Percentiles rank a stretch among this genome's conserved stretches.
Conservation (phyloP, 2,329 filamentous ascomycete genomes). For the Arthrobotrys sinensis region DNA sequence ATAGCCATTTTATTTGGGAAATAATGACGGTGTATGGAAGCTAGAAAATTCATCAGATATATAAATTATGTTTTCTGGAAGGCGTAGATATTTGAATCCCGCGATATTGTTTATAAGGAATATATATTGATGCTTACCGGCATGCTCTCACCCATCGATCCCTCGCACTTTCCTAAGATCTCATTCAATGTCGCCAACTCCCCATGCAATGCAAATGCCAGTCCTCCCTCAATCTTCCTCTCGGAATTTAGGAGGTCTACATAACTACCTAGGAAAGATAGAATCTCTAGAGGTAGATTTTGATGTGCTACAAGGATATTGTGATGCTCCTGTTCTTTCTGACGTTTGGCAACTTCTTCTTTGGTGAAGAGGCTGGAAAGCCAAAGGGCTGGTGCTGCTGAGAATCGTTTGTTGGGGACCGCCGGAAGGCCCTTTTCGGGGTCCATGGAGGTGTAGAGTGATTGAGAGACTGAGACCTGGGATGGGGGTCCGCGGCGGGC, state of each 20-base stretch:
- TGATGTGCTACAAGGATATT: slow-evolving; percentile 50
- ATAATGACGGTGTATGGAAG: slow-evolving; percentile 86
- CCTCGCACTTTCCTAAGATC: slow-evolving; percentile 55
- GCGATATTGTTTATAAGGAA: background rate
- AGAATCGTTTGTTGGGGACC: slow-evolving; percentile 36
- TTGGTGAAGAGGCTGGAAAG: slow-evolving; percentile 32
- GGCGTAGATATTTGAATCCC: background rate
- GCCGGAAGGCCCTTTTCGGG: slow-evolving; percentile 59
- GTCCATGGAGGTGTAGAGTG: slow-evolving; percentile 51
- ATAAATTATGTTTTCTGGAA: too few relatives aligned
- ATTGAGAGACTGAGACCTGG: slow-evolving; percentile 53
- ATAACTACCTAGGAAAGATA: slow-evolving; percentile 60
- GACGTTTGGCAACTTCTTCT: slow-evolving; percentile 16
- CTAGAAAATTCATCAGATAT: slow-evolving; percentile 13
- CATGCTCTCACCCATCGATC: slow-evolving; percentile 45
- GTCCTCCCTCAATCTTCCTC: slow-evolving; percentile 46
- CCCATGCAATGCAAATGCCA: slow-evolving; percentile 33
- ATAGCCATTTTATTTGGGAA: slow-evolving; percentile 88
- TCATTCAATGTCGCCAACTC: slow-evolving; percentile 53
- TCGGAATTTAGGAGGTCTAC: slow-evolving; percentile 47
- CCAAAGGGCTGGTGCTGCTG: slow-evolving; percentile 25
- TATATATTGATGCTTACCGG: slow-evolving; percentile 40
- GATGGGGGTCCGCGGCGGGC: slow-evolving; percentile 50
- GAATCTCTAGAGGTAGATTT: slow-evolving; percentile 59
- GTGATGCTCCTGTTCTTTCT: slow-evolving; percentile 25